A percentile compares a stretch with the other conserved stretches of the same genome.
Evolutionary conservation across 2,329 filamentous ascomycete genomes (phyloP).

Genomic region (Epichloe baconii): DNA sequence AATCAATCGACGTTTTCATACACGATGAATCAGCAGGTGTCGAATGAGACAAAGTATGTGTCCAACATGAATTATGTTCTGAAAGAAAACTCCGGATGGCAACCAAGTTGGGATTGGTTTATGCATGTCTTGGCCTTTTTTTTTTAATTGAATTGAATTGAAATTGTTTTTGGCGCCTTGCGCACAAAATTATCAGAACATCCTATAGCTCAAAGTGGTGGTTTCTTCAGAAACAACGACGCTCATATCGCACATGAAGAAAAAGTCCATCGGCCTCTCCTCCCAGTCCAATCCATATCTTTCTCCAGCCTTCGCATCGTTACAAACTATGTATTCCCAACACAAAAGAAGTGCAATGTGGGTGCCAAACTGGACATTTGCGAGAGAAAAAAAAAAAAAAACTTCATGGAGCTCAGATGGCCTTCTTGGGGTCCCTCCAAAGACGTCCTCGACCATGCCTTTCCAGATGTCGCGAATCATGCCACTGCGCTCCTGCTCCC

Average conservation of each 20-base stretch:
- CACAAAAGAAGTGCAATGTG: conserved; percentile 3
- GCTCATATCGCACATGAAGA: background rate
- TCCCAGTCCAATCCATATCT: too few relatives aligned
- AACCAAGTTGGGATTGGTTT: background rate
- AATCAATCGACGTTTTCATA: background rate
- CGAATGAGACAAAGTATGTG: too few relatives aligned
- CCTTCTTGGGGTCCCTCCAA: conserved; percentile 14
- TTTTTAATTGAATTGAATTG: too few relatives aligned
- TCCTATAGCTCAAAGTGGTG: background rate
- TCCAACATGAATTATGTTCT: too few relatives aligned
- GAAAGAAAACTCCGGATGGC: too few relatives aligned
- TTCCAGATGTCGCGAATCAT: conserved; percentile 44
- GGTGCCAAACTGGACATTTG: background rate
- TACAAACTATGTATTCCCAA: background rate
- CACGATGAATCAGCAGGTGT: background rate
- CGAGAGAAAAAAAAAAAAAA: too few relatives aligned
- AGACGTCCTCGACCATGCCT: conserved; percentile 39
- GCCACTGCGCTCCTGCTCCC: conserved; percentile 22
- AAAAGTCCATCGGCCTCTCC: background rate
- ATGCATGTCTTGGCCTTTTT: background rate
- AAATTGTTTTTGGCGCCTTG: background rate
- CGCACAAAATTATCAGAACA: background rate
- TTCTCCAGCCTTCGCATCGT: background rate
- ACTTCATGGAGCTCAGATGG: conserved; percentile 1
- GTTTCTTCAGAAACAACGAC: background rate